Conservation (phyloP, 306 rosid genomes). For the Benincasa hispida region DNA sequence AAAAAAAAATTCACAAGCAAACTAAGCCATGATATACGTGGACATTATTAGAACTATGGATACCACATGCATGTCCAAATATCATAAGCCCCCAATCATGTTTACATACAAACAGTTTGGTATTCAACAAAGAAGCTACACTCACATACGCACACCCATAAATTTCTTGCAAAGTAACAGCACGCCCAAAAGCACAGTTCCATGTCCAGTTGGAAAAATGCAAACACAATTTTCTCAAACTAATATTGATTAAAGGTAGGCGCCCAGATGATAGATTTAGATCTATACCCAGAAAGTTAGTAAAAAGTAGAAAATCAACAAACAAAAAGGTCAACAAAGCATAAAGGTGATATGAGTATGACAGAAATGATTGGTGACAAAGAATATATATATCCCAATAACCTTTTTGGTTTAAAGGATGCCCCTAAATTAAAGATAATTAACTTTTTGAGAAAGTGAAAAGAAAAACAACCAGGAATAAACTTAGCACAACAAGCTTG, state of each 20-base stretch:
- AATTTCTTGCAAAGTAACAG: background rate
- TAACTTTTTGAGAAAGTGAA: background rate
- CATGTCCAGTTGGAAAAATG: background rate
- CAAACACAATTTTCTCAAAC: background rate
- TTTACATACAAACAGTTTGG: background rate
- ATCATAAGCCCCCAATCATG: background rate
- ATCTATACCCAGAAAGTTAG: background rate
- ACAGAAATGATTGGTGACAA: background rate
- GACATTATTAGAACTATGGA: background rate
- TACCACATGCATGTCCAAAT: background rate
- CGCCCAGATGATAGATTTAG: background rate
- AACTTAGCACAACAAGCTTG: background rate
- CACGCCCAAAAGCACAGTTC: background rate
- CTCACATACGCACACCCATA: background rate
- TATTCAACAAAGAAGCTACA: background rate
- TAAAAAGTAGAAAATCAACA: background rate
- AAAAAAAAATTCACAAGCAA: background rate
- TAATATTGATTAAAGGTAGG: background rate
- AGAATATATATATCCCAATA: background rate
- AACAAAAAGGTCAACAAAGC: background rate
- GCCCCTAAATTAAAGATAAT: background rate
- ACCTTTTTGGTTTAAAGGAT: background rate
- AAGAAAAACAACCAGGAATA: background rate
- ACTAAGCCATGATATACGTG: background rate
- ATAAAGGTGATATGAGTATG: background rate